These are phyloP conservation scores for Xylariaceae sp. DNA, from an alignment of 2,329 filamentous ascomycete genomes.

Conservation along the genomic window DNA sequence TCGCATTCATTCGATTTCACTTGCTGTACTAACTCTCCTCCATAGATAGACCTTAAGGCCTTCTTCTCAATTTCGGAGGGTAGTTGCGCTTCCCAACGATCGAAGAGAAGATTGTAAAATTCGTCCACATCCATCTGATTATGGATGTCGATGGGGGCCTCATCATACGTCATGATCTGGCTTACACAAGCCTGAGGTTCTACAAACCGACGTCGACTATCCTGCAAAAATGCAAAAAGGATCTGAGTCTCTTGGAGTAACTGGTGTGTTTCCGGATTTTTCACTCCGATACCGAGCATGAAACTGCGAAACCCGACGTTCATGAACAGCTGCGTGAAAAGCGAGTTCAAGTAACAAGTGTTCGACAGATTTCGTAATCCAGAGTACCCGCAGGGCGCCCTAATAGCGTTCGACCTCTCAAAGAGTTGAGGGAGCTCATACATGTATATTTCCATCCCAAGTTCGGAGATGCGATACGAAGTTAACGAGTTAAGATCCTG, in stretches of 20 bases:
- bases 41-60: conserved; percentile 80
- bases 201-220: conserved; percentile 72
- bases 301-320: conserved; percentile 86
- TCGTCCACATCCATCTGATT: conserved; percentile 98
- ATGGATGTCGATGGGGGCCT: conserved; percentile 79
- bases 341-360: conserved; percentile 95
- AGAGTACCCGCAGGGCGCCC: conserved; percentile 79
- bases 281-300: conserved; percentile 67
- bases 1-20: conserved; percentile 93
- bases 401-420: conserved; percentile 69
- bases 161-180: conserved; percentile 81
- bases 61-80: conserved; percentile 68
- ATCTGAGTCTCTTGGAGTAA: conserved; percentile 78
- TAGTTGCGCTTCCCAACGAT: conserved; percentile 86
- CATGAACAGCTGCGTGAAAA: conserved; percentile 95
- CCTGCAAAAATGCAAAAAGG: conserved; percentile 85
- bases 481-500: conserved; percentile 53
- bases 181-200: conserved; percentile 74
- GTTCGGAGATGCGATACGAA: conserved; percentile 46
- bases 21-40: conserved; percentile 89
- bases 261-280: conserved; percentile 60
- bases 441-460: conserved; percentile 55
- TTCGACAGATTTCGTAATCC: conserved; percentile 92
- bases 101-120: conserved; percentile 93
- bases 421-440: conserved; percentile 65